These are phyloP conservation scores for Mucor velutinosus DNA, from an alignment of 371 early-diverging fungal species.

Conservation along the genomic window DNA sequence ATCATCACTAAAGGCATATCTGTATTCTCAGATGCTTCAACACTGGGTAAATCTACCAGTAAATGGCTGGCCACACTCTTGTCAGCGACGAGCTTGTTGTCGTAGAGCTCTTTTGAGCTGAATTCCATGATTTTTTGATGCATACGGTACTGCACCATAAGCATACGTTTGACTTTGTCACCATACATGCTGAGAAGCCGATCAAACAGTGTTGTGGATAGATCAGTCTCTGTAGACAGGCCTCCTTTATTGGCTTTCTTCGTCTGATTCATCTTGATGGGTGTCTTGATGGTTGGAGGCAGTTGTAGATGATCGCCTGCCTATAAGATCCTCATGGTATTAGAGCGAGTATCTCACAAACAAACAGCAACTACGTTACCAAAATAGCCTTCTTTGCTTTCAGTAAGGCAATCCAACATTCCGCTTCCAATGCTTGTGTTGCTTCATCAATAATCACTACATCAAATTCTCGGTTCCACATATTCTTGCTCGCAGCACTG, in stretches of 20 bases:
- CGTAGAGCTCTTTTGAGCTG: constrained; percentile 69
- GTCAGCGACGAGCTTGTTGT: constrained; percentile 66
- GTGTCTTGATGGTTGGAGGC: constrained; percentile 79
- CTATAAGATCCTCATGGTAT: constrained; percentile 1
- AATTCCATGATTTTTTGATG: constrained; percentile 81
- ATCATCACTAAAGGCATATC: constrained; percentile 67
- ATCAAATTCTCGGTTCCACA: constrained; percentile 77
- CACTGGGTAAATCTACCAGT: constrained; percentile 64
- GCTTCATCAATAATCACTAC: constrained; percentile 95
- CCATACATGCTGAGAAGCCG: constrained; percentile 66
- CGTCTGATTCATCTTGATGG: constrained; percentile 6
- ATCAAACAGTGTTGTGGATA: constrained; percentile 70
- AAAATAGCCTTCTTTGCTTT: constrained; percentile 83
- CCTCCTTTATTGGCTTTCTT: constrained; percentile 20
- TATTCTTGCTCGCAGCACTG: constrained; percentile 58
- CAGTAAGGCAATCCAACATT: constrained; percentile 90
- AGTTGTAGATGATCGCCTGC: constrained; percentile 97
- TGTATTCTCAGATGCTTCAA: constrained; percentile 61
- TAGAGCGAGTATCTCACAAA: background rate
- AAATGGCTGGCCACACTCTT: constrained; percentile 66
- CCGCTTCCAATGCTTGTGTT: constrained; percentile 86
- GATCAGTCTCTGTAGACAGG: constrained; percentile 32
- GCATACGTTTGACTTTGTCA: constrained; percentile 61
- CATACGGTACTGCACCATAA: constrained; percentile 91
- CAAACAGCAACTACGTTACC: constrained; percentile 19